Conservation (phyloP, 192 early-diverging fungal genomes). For the Diversispora eburnea region DNA sequence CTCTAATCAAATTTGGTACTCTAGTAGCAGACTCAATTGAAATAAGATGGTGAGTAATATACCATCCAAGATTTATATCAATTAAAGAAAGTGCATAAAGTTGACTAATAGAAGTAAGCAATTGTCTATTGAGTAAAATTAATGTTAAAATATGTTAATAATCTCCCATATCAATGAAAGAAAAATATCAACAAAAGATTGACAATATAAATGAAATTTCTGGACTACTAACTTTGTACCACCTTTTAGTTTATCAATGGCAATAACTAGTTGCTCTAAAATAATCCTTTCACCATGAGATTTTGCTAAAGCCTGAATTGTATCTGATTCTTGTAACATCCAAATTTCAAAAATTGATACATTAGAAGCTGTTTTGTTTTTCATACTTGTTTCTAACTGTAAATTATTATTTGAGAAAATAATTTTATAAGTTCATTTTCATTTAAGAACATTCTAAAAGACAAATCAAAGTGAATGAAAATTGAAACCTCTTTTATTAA, state of each 20-base stretch:
- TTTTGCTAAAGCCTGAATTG: constrained; percentile 61
- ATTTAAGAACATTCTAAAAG: neutral
- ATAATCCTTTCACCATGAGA: constrained; percentile 64
- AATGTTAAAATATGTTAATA: neutral
- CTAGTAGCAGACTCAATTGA: constrained; percentile 44
- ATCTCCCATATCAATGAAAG: neutral
- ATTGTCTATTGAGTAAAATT: constrained; percentile 25
- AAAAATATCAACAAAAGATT: constrained; percentile 15
- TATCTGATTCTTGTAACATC: constrained; percentile 73
- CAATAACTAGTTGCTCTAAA: constrained; percentile 54
- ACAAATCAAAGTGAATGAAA: neutral
- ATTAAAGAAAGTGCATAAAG: constrained; percentile 53
- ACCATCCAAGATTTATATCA: constrained; percentile 55
- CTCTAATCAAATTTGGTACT: constrained; percentile 42
- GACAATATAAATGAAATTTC: neutral
- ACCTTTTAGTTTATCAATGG: constrained; percentile 35
- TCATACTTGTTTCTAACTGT: constrained; percentile 49
- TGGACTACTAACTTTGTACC: constrained; percentile 32
- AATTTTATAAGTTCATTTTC: neutral
- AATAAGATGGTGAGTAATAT: constrained; percentile 48
- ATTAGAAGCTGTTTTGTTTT: constrained; percentile 47
- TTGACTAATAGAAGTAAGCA: constrained; percentile 43
- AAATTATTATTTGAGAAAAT: constrained; percentile 17
- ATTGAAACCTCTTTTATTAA: constrained; percentile 43
- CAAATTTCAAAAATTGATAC: constrained; percentile 64